Evolutionary conservation across 2,329 filamentous ascomycete genomes (phyloP), one percentile per base, ranked within the genome.

Genomic region (Thelonectria blattea): DNA sequence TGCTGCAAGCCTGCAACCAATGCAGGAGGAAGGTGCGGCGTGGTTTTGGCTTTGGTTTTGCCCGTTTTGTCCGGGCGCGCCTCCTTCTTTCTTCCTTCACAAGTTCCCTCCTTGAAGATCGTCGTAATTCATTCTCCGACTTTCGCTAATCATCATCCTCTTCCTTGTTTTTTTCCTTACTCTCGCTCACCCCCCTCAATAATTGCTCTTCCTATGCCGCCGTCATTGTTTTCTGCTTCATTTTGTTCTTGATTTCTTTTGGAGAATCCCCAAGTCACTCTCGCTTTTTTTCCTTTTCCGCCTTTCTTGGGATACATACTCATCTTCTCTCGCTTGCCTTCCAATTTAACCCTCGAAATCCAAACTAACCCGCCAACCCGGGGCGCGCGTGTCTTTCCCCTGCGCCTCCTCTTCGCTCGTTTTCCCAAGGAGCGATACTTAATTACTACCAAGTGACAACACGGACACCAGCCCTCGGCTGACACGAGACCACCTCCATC

Each of bases 61-160:
- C 34, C 39, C 30, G 45, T 20, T 22, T 32, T 47, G 41, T 41
- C 41, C 52, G 53, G 53, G 32, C 49, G 32, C 49, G 24, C 41
- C 47, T 54, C 57, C 62, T 41, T 60, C 47, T 46, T 52, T 50
- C 39, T 30, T 42, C 42, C 56, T 50, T 37, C 58, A n/a, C n/a
- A 24, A 24, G 22, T 24, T 24, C 22, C 22, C 68, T 61, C 61
- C 67, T 65, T 62, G 62, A 14, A 22, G 64, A 71, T 71, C 67
- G 67, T 70, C 68, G 64, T 71, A 64, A 67, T 61, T 69, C 60
- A 45, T 51, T 57, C 52, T 47, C 22, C 45, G 45, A 24, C 47
- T 22, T 27, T 22, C 46, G 12, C 32, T 58, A 39, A 47, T 37
- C 15, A 39, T 46, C 39, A 24, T 24, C 20, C 8, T 50, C 56